phyloP scores from a whole-genome alignment of 257 asterid species.

The Solanum medicagineum region DNA sequence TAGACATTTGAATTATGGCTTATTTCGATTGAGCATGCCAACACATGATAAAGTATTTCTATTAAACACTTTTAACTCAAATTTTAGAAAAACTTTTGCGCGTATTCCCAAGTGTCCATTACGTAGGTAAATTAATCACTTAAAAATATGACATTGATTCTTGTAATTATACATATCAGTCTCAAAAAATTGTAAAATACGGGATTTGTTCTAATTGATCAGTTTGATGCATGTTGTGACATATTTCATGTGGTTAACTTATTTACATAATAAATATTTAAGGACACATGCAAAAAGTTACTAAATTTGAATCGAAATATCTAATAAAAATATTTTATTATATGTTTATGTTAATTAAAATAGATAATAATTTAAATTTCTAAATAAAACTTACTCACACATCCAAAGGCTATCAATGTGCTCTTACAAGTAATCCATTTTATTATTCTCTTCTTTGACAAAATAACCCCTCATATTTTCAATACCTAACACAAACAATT shows the following conservation, averaged over 20 bases:
- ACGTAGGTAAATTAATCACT: not conserved
- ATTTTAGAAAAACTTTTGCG: no score
- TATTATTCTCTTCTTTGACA: no score
- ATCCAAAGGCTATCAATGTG: no score
- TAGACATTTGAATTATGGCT: no score
- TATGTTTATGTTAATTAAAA: no score
- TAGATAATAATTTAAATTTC: no score
- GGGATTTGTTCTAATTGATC: not conserved
- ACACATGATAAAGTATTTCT: not conserved
- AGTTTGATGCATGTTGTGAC: not conserved
- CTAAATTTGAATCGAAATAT: no score
- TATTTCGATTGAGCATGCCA: not conserved
- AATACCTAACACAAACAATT: not conserved
- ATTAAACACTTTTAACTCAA: not conserved
- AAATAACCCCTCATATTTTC: no score
- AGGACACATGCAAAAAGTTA: not conserved
- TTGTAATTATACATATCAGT: not conserved
- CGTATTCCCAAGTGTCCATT: not conserved
- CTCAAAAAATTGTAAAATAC: not conserved
- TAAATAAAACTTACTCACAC: no score
- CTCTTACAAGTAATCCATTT: no score
- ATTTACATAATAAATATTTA: not conserved
- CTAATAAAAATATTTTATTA: no score
- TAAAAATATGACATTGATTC: not conserved
- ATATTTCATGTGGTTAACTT: no score